phyloP scores from a whole-genome alignment of 2,329 filamentous ascomycete species.

The Fusarium ambrosium region DNA sequence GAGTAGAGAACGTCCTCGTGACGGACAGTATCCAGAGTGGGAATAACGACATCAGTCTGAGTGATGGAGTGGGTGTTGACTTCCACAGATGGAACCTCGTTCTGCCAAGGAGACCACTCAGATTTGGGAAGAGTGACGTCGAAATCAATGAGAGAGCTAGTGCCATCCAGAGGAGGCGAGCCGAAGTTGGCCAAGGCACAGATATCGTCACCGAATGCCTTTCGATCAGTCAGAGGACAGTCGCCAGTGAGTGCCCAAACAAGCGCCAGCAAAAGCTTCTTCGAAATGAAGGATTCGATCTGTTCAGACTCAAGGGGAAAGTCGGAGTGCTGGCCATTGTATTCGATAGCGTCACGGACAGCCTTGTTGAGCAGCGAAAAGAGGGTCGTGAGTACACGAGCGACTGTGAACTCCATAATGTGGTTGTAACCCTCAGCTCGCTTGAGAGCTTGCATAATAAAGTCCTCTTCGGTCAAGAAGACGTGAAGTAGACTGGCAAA shows the following conservation, averaged over 20 bases:
- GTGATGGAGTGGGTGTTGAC: conserved; percentile 99
- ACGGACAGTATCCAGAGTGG: conserved; percentile 94
- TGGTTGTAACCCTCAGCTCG: conserved; percentile 86
- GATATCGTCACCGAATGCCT: conserved; percentile 88
- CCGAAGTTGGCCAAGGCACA: conserved; percentile 88
- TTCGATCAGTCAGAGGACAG: conserved; percentile 88
- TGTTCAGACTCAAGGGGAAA: conserved; percentile 93
- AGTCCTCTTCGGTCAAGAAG: conserved; percentile 82
- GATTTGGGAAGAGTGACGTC: conserved; percentile 89
- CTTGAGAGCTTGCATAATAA: conserved; percentile 82
- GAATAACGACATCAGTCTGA: conserved; percentile 98
- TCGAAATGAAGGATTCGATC: conserved; percentile 88
- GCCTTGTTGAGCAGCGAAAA: conserved; percentile 97
- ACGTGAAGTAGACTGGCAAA: conserved; percentile 84
- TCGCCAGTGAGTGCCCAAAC: conserved; percentile 98
- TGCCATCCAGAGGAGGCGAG: conserved; percentile 81
- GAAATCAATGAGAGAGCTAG: conserved; percentile 92
- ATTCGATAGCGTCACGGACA: conserved; percentile 92
- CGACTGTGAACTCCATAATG: conserved; percentile 98
- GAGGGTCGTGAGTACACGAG: conserved; percentile 89
- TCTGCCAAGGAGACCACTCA: conserved; percentile 95
- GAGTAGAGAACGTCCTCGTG: conserved; percentile 99
- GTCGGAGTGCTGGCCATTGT: conserved; percentile 93
- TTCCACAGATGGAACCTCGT: conserved; percentile 92
- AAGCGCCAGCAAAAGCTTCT: conserved; percentile 91